Percentiles rank a stretch among this genome's conserved stretches.
Evolutionary conservation across 768 basidiomycete species (phyloP).

Genomic region (Lentinula edodes): DNA sequence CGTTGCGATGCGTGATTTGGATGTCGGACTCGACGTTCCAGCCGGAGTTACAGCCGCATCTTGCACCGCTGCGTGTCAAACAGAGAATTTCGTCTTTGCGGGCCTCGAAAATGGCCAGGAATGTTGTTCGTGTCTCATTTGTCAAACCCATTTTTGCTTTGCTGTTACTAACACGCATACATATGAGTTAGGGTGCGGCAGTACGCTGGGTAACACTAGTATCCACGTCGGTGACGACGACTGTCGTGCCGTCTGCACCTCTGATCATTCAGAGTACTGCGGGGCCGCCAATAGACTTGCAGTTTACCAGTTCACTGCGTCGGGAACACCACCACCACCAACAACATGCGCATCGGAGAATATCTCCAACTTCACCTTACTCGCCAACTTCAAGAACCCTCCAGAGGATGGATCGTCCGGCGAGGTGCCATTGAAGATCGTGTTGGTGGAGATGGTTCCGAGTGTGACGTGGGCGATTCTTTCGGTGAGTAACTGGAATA

Average conservation of each 20-base stretch:
- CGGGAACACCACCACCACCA: conserved; percentile 21
- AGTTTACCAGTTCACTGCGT: conserved; percentile 20
- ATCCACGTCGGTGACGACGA: conserved; percentile 33
- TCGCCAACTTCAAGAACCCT: conserved; percentile 29
- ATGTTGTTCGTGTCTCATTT: conserved; percentile 35
- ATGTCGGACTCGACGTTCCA: conserved; percentile 31
- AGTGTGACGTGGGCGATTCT: conserved; percentile 34
- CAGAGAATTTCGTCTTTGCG: conserved; percentile 32
- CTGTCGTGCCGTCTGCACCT: conserved; percentile 33
- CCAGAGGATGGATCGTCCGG: conserved; percentile 21
- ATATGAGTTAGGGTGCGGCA: conserved; percentile 31
- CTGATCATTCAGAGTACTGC: conserved; percentile 32
- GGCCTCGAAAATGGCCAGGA: conserved; percentile 43
- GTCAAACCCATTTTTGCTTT: background rate
- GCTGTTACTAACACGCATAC: background rate
- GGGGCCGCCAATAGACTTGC: conserved; percentile 34
- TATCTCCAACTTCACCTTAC: conserved; percentile 31
- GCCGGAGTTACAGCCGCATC: conserved; percentile 42
- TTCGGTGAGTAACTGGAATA: conserved; percentile 23
- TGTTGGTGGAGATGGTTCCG: conserved; percentile 34
- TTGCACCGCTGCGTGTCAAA: conserved; percentile 42
- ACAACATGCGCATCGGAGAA: conserved; percentile 23
- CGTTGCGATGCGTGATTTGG: conserved; percentile 26
- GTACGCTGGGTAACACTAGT: conserved; percentile 24
- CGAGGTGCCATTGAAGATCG: conserved; percentile 24